phyloP scores from a whole-genome alignment of 495 filamentous ascomycete genomes.

The Xylaria intraflava region DNA sequence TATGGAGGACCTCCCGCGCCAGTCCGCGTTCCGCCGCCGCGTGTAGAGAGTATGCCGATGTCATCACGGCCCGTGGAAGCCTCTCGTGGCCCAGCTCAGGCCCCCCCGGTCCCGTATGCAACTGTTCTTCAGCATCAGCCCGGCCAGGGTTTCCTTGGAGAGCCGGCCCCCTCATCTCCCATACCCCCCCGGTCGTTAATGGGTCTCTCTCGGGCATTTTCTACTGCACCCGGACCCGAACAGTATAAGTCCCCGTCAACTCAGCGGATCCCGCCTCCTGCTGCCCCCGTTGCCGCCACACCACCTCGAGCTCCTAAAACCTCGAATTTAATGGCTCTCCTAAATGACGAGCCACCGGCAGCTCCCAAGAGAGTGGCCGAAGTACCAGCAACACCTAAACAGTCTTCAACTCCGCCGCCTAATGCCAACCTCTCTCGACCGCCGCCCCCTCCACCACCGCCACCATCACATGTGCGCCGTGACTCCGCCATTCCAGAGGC shows the following conservation, averaged over 20 bases:
- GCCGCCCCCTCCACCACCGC: conserved; percentile 27
- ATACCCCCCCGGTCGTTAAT: conserved; percentile 26
- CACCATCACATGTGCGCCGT: conserved; percentile 31
- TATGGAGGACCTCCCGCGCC: conserved; percentile 19
- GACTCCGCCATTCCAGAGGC: conserved; percentile 25
- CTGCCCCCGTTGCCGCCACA: conserved; percentile 21
- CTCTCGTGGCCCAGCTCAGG: conserved; percentile 30
- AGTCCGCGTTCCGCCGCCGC: conserved; percentile 26
- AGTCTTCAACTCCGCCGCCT: conserved; percentile 41
- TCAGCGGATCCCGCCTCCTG: conserved; percentile 27
- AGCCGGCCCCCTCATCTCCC: conserved; percentile 28
- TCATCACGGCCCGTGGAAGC: conserved; percentile 36
- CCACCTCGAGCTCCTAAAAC: conserved; percentile 35
- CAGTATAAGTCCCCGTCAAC: conserved; percentile 29
- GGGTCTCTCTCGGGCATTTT: conserved; percentile 25
- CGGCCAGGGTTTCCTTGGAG: conserved; percentile 26
- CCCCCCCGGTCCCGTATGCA: conserved; percentile 26
- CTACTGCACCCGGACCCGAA: conserved; percentile 30
- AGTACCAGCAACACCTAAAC: conserved; percentile 27
- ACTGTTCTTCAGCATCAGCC: conserved; percentile 25
- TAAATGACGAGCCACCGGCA: conserved; percentile 43
- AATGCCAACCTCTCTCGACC: conserved; percentile 32
- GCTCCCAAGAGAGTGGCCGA: conserved; percentile 37
- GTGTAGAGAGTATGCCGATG: conserved; percentile 33
- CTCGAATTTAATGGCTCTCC: conserved; percentile 43